These are phyloP conservation scores for Microsporum ferrugineum DNA, from an alignment of 2,329 filamentous ascomycete genomes.

Conservation along the genomic window DNA sequence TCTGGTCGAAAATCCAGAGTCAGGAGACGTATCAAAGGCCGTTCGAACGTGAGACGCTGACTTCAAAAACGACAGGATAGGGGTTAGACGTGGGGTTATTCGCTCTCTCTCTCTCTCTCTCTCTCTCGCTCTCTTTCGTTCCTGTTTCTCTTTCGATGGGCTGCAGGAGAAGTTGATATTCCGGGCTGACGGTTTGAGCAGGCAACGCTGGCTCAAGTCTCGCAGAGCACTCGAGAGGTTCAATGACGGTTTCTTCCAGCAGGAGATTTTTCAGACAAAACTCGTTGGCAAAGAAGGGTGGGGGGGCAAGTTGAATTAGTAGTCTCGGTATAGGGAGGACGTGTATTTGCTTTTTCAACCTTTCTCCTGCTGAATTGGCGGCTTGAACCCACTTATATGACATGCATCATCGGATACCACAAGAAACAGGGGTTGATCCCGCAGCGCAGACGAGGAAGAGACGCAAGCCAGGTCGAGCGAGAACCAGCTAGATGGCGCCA, in stretches of 20 bases:
- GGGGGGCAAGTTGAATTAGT: constrained; percentile 1
- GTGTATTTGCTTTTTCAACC: constrained; percentile 1
- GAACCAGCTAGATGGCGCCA: constrained; percentile 3
- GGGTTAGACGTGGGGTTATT: neutral
- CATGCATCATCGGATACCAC: constrained; percentile 4
- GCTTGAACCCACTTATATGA: constrained; percentile 4
- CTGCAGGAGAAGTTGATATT: neutral
- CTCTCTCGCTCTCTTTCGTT: neutral
- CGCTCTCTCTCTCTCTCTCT: neutral
- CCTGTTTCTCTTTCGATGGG: neutral
- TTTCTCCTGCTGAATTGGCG: constrained; percentile 4
- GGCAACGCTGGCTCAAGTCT: neutral
- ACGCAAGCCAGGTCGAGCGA: neutral
- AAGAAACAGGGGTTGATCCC: constrained; percentile 1
- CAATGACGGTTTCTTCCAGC: neutral
- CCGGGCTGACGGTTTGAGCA: neutral
- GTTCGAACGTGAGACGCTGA: neutral
- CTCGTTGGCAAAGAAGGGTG: neutral
- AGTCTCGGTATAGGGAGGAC: neutral
- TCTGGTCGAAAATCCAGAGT: neutral
- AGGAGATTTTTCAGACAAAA: neutral
- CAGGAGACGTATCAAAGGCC: neutral
- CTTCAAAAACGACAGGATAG: neutral
- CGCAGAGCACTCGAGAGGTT: neutral
- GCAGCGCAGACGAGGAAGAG: constrained; percentile 1